A percentile compares a stretch with the other conserved stretches of the same genome.
Conservation (phyloP, 129 eudicot genomes). For the Glebionis coronaria region DNA sequence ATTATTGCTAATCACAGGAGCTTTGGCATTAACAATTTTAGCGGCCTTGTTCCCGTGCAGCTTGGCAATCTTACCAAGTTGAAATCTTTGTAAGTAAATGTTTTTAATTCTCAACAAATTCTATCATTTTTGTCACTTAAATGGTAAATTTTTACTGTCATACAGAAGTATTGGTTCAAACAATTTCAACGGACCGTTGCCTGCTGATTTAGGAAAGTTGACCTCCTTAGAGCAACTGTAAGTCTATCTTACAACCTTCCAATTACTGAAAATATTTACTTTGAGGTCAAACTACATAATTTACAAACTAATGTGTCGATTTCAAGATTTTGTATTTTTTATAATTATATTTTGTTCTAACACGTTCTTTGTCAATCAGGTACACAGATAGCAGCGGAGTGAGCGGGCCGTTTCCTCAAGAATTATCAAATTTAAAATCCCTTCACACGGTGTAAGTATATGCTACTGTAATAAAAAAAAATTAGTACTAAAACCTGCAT, state of each 20-base stretch:
- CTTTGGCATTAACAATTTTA: constrained; percentile 67
- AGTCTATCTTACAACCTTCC: constrained; percentile 24
- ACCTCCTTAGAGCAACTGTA: constrained; percentile 65
- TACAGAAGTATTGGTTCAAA: constrained; percentile 72
- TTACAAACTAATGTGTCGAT: no score
- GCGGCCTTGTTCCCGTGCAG: constrained; percentile 54
- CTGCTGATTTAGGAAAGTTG: constrained; percentile 51
- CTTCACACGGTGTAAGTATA: constrained; percentile 49
- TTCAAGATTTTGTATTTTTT: neutral
- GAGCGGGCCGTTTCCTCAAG: constrained; percentile 64
- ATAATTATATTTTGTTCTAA: neutral
- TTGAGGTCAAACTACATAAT: no score
- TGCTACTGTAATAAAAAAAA: neutral
- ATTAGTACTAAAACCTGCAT: neutral
- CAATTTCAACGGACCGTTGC: constrained; percentile 55
- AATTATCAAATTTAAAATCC: constrained; percentile 57
- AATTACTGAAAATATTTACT: neutral
- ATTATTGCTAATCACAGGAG: constrained; percentile 41
- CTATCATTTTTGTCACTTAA: neutral
- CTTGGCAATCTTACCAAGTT: constrained; percentile 59
- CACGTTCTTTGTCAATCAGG: constrained; percentile 35
- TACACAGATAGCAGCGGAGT: constrained; percentile 78
- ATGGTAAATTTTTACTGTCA: neutral
- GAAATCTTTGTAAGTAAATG: constrained; percentile 53
- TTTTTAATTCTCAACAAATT: neutral